These are phyloP conservation scores for Hordeum marinum DNA, from an alignment of 176 grass and related monocot genomes.

Conservation along the genomic window DNA sequence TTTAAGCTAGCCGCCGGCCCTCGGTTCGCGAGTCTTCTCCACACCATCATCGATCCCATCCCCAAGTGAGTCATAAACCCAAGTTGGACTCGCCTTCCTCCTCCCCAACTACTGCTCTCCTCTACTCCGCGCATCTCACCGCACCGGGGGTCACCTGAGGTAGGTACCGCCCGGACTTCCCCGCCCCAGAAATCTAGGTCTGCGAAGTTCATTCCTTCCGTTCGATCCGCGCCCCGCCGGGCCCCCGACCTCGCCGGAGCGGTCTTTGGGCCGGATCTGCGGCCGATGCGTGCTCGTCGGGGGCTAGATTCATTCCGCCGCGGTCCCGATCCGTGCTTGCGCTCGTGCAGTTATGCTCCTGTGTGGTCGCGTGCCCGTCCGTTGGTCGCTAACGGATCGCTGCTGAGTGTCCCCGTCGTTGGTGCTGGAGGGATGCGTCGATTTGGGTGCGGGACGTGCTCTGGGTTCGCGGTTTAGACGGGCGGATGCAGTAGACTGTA, in stretches of 20 bases:
- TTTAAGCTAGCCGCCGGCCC: background rate
- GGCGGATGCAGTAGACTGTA: background rate
- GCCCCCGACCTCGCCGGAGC: background rate
- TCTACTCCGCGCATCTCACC: background rate
- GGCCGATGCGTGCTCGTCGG: background rate
- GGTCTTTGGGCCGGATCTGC: background rate
- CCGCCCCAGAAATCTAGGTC: background rate
- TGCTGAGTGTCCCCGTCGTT: background rate
- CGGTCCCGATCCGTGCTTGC: background rate
- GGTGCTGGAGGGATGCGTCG: background rate
- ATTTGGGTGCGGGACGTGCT: background rate
- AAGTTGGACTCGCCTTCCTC: background rate
- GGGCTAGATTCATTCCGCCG: background rate
- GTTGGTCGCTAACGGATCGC: background rate
- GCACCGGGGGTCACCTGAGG: slow-evolving; percentile 59
- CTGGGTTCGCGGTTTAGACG: background rate
- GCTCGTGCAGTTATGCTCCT: background rate
- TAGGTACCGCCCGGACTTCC: background rate
- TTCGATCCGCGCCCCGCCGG: background rate
- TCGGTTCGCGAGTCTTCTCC: slow-evolving; percentile 10
- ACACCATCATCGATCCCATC: background rate
- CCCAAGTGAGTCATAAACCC: background rate
- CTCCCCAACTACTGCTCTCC: background rate
- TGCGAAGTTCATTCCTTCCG: background rate
- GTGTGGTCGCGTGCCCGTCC: background rate